Evolutionary conservation across 768 basidiomycete genomes (phyloP).

Genomic region (Mycena chlorophos): DNA sequence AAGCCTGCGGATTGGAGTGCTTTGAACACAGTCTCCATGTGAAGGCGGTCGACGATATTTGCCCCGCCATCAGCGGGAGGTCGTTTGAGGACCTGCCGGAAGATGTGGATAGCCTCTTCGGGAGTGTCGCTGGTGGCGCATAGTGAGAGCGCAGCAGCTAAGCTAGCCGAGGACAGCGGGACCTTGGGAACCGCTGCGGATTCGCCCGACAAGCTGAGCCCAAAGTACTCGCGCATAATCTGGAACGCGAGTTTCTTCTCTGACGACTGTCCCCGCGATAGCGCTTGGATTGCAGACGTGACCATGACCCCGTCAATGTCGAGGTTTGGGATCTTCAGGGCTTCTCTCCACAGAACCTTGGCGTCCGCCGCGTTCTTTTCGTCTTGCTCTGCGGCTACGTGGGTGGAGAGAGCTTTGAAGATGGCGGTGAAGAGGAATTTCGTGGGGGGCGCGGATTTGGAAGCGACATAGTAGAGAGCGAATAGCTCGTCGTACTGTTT

Average conservation of each 20-base stretch:
- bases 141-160: constrained; percentile 55
- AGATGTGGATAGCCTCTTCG: constrained; percentile 54
- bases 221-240: constrained; percentile 62
- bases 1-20: constrained; percentile 44
- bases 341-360: constrained; percentile 68
- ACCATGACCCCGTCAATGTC: constrained; percentile 56
- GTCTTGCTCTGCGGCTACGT: constrained; percentile 25
- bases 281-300: constrained; percentile 51
- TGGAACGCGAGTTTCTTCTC: constrained; percentile 71
- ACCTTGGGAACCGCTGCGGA: constrained; percentile 37
- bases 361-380: constrained; percentile 62
- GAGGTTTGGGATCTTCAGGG: constrained; percentile 53
- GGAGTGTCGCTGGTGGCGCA: constrained; percentile 53
- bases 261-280: constrained; percentile 53
- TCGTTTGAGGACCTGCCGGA: constrained; percentile 56
- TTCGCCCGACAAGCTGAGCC: constrained; percentile 53
- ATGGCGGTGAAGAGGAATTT: constrained; percentile 64
- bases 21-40: constrained; percentile 63
- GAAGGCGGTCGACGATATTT: constrained; percentile 48
- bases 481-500: constrained; percentile 66
- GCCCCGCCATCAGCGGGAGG: constrained; percentile 39
- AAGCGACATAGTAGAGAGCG: constrained; percentile 72
- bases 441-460: constrained; percentile 60
- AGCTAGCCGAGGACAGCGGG: constrained; percentile 45
- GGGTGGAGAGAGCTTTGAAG: constrained; percentile 49